Evolutionary conservation across 208 protist species (phyloP).

Genomic region (Acanthamoeba royreba): DNA sequence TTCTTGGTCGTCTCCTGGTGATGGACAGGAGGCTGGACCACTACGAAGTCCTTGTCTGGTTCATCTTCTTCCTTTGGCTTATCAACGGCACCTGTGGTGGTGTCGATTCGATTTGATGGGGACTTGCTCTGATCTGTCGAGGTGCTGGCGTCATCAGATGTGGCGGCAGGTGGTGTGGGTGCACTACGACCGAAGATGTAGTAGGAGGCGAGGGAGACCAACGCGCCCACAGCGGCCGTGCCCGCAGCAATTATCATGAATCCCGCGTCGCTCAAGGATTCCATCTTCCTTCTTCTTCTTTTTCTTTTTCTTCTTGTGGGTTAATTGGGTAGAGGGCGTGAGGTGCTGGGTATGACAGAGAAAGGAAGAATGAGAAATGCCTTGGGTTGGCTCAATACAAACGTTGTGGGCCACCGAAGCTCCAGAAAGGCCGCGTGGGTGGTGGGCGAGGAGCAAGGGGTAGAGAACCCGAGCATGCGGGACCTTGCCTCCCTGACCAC

Average conservation of each 20-base stretch:
- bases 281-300: not conserved
- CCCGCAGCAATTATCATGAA: not conserved
- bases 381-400: too few relatives aligned
- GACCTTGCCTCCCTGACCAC: too few relatives aligned
- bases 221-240: not conserved
- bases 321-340: too few relatives aligned
- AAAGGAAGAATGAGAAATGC: too few relatives aligned
- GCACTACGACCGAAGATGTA: not conserved
- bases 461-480: too few relatives aligned
- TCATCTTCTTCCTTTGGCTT: not conserved
- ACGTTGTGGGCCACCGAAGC: too few relatives aligned
- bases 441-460: too few relatives aligned
- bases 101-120: not conserved
- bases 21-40: not conserved
- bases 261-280: not conserved
- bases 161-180: not conserved
- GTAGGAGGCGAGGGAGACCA: not conserved
- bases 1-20: not conserved
- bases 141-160: not conserved
- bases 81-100: not conserved
- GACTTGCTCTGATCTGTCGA: not conserved
- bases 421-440: too few relatives aligned
- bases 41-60: too few relatives aligned
- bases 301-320: too few relatives aligned
- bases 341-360: too few relatives aligned